phyloP scores from a whole-genome alignment of 805 yeast genomes.

The Soucietia sequanensis region DNA sequence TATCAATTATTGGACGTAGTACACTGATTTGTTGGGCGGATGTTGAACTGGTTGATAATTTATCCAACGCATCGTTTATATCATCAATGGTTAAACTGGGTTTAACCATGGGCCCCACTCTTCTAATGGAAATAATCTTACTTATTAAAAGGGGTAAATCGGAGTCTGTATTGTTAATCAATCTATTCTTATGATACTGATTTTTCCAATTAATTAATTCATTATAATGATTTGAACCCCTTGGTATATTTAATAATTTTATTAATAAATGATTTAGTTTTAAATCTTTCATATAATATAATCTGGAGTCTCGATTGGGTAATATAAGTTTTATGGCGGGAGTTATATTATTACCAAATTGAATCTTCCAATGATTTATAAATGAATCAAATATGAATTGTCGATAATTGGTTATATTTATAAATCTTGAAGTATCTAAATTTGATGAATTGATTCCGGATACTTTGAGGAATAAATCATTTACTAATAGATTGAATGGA shows the following conservation, averaged over 20 bases:
- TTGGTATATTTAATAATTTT: conserved; percentile 56
- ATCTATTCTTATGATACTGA: conserved; percentile 29
- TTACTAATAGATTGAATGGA: conserved; percentile 38
- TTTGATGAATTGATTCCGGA: conserved; percentile 27
- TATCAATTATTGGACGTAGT: conserved; percentile 49
- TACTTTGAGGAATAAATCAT: conserved; percentile 41
- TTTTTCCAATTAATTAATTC: conserved; percentile 37
- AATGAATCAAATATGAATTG: conserved; percentile 26
- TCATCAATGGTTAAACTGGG: conserved; percentile 23
- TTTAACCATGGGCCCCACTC: conserved; percentile 37
- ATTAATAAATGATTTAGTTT: conserved; percentile 49
- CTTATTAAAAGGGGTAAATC: conserved; percentile 51
- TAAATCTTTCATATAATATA: conserved; percentile 63
- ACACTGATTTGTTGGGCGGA: conserved; percentile 40
- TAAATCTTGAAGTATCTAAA: conserved; percentile 17
- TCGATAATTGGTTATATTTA: conserved; percentile 23
- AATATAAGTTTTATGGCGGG: conserved; percentile 63
- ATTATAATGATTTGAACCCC: conserved; percentile 57
- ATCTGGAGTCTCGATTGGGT: conserved; percentile 63
- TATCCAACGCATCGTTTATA: conserved; percentile 30
- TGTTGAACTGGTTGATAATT: conserved; percentile 20
- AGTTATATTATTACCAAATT: conserved; percentile 50
- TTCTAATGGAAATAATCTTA: conserved; percentile 51
- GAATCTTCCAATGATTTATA: conserved; percentile 30
- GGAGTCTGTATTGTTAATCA: conserved; percentile 36